Evolutionary conservation across 768 basidiomycete genomes (phyloP).

Genomic region (Rhodosporidiobolus odoratus): DNA sequence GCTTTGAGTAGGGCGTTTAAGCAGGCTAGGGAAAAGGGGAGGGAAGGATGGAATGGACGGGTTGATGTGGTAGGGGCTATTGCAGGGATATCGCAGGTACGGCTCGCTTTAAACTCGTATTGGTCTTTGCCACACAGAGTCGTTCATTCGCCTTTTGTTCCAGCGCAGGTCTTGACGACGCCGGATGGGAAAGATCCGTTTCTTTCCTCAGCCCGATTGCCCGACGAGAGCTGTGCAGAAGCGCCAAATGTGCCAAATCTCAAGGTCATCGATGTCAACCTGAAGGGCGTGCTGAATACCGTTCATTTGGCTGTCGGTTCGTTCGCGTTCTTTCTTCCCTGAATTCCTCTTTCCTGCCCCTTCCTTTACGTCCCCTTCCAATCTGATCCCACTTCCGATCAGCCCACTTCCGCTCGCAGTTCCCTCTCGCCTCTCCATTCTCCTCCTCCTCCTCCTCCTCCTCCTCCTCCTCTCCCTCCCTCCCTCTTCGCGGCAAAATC

Average conservation of each 20-base stretch:
- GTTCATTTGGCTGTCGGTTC: background rate
- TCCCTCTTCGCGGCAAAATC: background rate
- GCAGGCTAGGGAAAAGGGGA: background rate
- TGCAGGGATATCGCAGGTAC: background rate
- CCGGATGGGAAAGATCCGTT: constrained; percentile 6
- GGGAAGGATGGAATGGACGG: background rate
- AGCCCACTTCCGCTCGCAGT: background rate
- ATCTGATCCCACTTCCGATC: too few species aligned
- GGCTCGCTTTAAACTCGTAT: background rate
- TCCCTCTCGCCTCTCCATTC: background rate
- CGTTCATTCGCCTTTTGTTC: too few species aligned
- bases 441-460: background rate
- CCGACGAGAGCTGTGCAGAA: background rate
- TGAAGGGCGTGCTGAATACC: background rate
- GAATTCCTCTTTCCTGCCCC: background rate
- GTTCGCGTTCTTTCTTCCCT: background rate
- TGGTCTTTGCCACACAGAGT: too few species aligned
- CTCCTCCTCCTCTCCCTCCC: background rate
- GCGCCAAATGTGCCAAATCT: background rate
- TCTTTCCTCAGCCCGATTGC: background rate
- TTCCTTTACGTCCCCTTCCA: background rate
- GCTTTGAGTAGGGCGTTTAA: background rate
- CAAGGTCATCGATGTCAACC: background rate
- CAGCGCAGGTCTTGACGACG: background rate
- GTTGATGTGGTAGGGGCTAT: background rate